Base-by-base conservation (phyloP, 2,329 filamentous ascomycete species). In the Pseudogymnoascus sp. region DNA sequence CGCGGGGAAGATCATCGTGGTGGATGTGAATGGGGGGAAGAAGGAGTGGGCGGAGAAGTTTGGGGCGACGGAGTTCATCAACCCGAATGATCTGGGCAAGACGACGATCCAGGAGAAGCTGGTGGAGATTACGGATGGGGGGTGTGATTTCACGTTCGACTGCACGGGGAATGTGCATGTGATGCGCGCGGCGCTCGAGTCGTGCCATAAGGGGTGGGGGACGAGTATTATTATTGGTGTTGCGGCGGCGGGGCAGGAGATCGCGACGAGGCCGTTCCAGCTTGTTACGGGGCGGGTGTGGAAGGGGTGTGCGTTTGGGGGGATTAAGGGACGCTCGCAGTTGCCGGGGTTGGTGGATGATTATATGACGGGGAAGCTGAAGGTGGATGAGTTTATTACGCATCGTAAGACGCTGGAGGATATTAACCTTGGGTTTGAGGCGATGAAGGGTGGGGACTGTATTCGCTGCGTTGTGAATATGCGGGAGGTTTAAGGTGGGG, bases 331-430 rank as follows among this genome's bases (percentile, higher is more conserved):
- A 70, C 93, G 95, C 74, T 88, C 90, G 35, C 95, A 99, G 80
- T 86, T 99, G 68, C 89, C 90, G 59, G 87, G 83, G 65, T 87
- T 99, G 42, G 92, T 99, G 23, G 80, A 86, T 69, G 93, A 97
- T 78, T 99, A 99, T 80, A 83, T 96, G 76, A 83, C 84, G 62
- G 93, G 93, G 71, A 85, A 89, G 74, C 87, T 99, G 74, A 97
- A 97, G 87, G 95, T 97, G 53, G 93, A 97, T 75, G 95, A 99
- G 81, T 97, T 97, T 82, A 97, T 99, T 80, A 99, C 95, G 33
- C 95, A 99, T 81, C 87, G 93, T 71, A 91, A 96, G 80, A 84
- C 83, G 3, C 81, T 99, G 50, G 79, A 80, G 65, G 86, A 89
- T 72, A 96, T 99, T 78, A 97, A 97, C 82, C 80, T 83, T 61